Percentiles rank a stretch among this genome's conserved stretches.
phyloP scores from a whole-genome alignment of 2,329 filamentous ascomycete genomes.

The Xylariales sp. region DNA sequence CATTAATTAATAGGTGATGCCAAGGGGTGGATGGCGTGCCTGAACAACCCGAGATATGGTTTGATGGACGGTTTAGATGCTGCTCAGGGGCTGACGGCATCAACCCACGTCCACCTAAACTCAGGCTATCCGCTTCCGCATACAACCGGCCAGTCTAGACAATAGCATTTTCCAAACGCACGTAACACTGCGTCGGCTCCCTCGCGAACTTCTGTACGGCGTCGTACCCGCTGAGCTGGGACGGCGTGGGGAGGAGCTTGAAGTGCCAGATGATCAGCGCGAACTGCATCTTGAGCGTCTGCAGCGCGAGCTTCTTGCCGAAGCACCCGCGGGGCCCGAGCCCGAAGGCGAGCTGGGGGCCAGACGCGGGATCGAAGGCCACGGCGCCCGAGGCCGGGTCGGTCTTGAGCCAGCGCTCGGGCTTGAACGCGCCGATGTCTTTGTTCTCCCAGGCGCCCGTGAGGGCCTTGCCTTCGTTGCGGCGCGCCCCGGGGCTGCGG shows the following conservation, averaged over 20 bases:
- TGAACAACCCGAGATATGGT: background rate
- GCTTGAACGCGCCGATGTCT: constrained; percentile 36
- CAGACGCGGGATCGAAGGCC: constrained; percentile 32
- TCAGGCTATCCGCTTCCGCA: background rate
- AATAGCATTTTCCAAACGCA: constrained; percentile 39
- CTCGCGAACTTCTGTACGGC: constrained; percentile 45
- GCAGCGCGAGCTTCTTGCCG: constrained; percentile 35
- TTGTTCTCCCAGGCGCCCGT: constrained; percentile 36
- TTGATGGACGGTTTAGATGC: background rate
- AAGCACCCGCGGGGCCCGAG: constrained; percentile 39
- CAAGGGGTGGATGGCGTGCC: background rate
- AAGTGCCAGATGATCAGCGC: constrained; percentile 40
- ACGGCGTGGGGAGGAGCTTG: constrained; percentile 31
- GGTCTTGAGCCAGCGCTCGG: constrained; percentile 40
- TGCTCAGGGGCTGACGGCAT: too few species aligned
- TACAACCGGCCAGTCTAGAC: background rate
- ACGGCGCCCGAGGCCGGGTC: background rate
- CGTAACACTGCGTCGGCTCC: constrained; percentile 49
- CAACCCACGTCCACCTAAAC: background rate
- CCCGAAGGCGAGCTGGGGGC: constrained; percentile 39
- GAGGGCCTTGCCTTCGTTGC: constrained; percentile 19
- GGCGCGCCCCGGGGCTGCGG: constrained; percentile 27
- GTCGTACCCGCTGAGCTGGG: constrained; percentile 43
- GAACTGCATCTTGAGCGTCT: constrained; percentile 39
- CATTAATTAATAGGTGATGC: background rate